Evolutionary conservation across 805 yeast species (phyloP).

Genomic region (Tetrapisispora fleetii): DNA sequence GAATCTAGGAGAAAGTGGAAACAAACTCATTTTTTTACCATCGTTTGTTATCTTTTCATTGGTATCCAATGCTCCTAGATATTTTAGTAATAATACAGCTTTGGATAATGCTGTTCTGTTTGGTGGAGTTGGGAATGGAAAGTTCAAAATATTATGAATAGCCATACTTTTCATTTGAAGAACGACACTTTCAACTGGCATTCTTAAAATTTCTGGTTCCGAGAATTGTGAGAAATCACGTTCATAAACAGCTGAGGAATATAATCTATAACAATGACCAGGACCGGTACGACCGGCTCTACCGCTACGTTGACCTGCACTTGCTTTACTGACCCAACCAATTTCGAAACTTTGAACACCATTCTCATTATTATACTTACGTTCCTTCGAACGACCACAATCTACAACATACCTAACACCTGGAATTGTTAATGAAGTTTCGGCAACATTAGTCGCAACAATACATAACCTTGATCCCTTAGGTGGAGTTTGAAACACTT

Average conservation of each 20-base stretch:
- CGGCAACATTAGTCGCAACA: conserved; percentile 96
- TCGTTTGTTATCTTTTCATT: conserved; percentile 55
- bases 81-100: conserved; percentile 59
- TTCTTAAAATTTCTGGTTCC: conserved; percentile 80
- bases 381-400: conserved; percentile 87
- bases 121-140: conserved; percentile 96
- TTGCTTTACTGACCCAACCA: conserved; percentile 89
- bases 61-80: conserved; percentile 64
- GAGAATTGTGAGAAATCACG: conserved; percentile 75
- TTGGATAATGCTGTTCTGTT: conserved; percentile 45
- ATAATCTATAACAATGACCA: conserved; percentile 90
- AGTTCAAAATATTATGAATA: conserved; percentile 76
- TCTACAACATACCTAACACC: conserved; percentile 92
- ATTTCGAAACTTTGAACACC: conserved; percentile 91
- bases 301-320: conserved; percentile 91
- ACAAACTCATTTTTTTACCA: conserved; percentile 78
- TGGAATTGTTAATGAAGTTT: conserved; percentile 93
- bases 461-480: conserved; percentile 78
- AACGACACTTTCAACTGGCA: conserved; percentile 96
- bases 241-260: conserved; percentile 89
- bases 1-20: conserved; percentile 90
- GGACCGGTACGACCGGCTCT: conserved; percentile 99
- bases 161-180: conserved; percentile 96
- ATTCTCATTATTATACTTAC: conserved; percentile 68
- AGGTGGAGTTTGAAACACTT: conserved; percentile 81